phyloP scores from a whole-genome alignment of 1,284 basidiomycete species.

The Apiotrichum veenhuisii region DNA sequence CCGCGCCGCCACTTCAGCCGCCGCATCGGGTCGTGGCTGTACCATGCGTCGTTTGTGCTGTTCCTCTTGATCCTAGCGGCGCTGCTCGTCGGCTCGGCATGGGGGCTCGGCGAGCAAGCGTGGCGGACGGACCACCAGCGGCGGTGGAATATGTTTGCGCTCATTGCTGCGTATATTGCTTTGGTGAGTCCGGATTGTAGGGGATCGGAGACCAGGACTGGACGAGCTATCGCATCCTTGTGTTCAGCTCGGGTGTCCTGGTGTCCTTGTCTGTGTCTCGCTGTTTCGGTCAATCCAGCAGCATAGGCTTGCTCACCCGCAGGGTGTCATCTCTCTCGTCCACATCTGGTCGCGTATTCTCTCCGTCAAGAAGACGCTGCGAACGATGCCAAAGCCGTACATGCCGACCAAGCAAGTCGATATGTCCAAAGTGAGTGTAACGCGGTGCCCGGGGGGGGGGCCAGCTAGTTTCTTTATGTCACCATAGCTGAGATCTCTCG shows the following conservation, averaged over 20 bases:
- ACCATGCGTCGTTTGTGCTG: conserved; percentile 43
- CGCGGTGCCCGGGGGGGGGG: too few species aligned
- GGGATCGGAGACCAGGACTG: not conserved
- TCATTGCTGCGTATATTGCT: conserved; percentile 37
- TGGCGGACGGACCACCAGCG: conserved; percentile 34
- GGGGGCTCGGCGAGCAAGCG: conserved; percentile 45
- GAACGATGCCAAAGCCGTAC: conserved; percentile 65
- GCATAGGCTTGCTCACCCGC: not conserved
- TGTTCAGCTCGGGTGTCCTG: too few species aligned
- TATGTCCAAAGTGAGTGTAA: conserved; percentile 62
- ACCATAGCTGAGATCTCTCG: not conserved
- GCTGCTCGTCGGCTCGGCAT: conserved; percentile 38
- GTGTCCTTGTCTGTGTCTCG: too few species aligned
- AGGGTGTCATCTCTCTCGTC: conserved; percentile 33
- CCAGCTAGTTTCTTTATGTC: not conserved
- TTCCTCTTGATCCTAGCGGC: conserved; percentile 38
- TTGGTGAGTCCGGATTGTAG: conserved; percentile 31
- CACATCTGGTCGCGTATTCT: conserved; percentile 41
- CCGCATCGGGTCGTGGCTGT: conserved; percentile 34
- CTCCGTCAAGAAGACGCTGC: conserved; percentile 37
- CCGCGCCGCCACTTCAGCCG: not conserved
- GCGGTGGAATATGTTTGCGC: conserved; percentile 44
- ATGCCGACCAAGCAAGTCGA: conserved; percentile 61
- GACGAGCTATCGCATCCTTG: too few species aligned
- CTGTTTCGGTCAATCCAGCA: too few species aligned